Evolutionary conservation across 805 yeast genomes (phyloP).

Genomic region (Starmerella stigmatis): DNA sequence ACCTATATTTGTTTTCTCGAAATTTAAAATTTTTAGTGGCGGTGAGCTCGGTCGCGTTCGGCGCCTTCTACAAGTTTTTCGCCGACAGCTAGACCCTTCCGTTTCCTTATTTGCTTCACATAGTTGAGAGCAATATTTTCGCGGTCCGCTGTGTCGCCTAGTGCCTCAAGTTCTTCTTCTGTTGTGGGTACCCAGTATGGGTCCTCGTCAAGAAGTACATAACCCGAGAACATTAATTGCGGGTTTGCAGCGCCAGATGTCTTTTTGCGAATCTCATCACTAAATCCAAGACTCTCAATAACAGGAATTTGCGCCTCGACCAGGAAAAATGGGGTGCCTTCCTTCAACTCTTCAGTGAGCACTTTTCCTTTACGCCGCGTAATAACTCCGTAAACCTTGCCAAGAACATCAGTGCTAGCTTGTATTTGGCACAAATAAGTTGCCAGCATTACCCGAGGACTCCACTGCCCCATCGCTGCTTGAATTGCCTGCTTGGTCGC

Average conservation of each 20-base stretch:
- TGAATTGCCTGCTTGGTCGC: constrained; percentile 65
- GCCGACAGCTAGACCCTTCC: constrained; percentile 83
- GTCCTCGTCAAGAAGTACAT: constrained; percentile 74
- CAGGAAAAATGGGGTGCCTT: constrained; percentile 93
- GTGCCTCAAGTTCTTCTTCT: constrained; percentile 86
- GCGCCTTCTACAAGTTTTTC: constrained; percentile 86
- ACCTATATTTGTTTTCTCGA: background rate
- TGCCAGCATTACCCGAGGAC: constrained; percentile 85
- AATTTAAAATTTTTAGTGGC: constrained; percentile 7
- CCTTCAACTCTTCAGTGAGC: constrained; percentile 88
- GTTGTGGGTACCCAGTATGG: constrained; percentile 99
- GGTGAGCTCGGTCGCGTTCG: constrained; percentile 53
- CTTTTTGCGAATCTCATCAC: constrained; percentile 84
- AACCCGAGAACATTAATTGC: constrained; percentile 83
- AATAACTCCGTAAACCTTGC: constrained; percentile 89
- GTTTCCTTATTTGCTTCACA: constrained; percentile 67
- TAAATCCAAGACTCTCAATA: constrained; percentile 90
- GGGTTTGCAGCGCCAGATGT: constrained; percentile 98
- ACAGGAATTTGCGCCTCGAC: constrained; percentile 81
- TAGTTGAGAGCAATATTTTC: constrained; percentile 84
- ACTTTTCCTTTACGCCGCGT: constrained; percentile 80
- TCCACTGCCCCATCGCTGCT: constrained; percentile 60
- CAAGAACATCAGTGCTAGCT: constrained; percentile 86
- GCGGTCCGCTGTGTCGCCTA: constrained; percentile 85
- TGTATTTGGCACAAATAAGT: constrained; percentile 92